Percentiles rank a stretch among this genome's conserved stretches.
Evolutionary conservation across 2,329 filamentous ascomycete species (phyloP).

Genomic region (Cladosporium sphaerospermum): DNA sequence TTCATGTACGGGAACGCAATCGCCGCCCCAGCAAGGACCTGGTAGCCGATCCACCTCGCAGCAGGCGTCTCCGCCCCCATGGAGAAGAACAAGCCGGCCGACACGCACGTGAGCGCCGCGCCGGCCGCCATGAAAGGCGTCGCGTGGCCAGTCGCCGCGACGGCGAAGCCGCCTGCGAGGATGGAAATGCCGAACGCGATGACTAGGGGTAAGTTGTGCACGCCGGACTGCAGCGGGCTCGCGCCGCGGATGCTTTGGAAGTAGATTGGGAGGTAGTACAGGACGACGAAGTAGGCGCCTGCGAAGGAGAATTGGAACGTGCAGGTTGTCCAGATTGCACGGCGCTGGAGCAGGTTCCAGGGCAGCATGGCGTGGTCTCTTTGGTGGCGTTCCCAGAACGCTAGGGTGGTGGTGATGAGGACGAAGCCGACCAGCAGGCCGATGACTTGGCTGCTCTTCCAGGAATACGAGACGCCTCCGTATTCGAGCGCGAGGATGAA

Average conservation of each 20-base stretch:
- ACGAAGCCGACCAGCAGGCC: slow-evolving; percentile 41
- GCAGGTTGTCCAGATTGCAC: background rate
- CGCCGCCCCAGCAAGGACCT: slow-evolving; percentile 33
- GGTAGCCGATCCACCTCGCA: slow-evolving; percentile 34
- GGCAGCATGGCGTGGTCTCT: slow-evolving; percentile 39
- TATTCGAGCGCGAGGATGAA: slow-evolving; percentile 42
- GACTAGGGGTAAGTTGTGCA: slow-evolving; percentile 44
- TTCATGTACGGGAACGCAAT: slow-evolving; percentile 17
- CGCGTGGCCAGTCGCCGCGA: slow-evolving; percentile 43
- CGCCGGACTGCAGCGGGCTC: slow-evolving; percentile 40
- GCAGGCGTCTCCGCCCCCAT: slow-evolving; percentile 32
- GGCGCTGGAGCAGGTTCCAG: slow-evolving; percentile 13
- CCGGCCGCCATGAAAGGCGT: slow-evolving; percentile 39
- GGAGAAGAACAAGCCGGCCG: slow-evolving; percentile 41
- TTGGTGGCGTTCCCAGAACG: slow-evolving; percentile 34
- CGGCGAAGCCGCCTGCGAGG: slow-evolving; percentile 29
- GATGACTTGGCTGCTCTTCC: slow-evolving; percentile 41
- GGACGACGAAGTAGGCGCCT: slow-evolving; percentile 37
- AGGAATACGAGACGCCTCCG: slow-evolving; percentile 42
- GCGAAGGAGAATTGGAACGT: slow-evolving; percentile 34
- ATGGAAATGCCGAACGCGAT: slow-evolving; percentile 40
- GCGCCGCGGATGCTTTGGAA: slow-evolving; percentile 46
- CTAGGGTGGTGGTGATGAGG: slow-evolving; percentile 18
- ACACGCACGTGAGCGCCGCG: slow-evolving; percentile 38
- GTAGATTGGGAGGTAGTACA: slow-evolving; percentile 43